These are phyloP conservation scores for Peronosclerospora sorghi DNA, from an alignment of 352 stramenopile genomes.

Conservation along the genomic window DNA sequence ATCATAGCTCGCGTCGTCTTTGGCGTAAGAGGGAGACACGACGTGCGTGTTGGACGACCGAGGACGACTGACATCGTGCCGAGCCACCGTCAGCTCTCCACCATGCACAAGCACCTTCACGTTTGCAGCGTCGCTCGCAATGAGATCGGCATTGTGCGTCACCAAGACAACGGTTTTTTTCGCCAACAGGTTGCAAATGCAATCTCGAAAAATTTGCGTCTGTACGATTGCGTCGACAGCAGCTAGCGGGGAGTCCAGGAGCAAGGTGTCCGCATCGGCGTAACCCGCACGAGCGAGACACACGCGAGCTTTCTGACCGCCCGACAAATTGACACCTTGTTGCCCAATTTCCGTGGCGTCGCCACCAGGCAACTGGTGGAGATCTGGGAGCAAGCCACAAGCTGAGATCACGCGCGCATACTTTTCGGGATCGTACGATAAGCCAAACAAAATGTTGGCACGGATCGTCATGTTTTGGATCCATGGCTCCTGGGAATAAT, in stretches of 20 bases:
- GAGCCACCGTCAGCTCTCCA: constrained; percentile 9
- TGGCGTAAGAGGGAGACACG: neutral
- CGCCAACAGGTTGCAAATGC: constrained; percentile 20
- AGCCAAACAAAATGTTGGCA: constrained; percentile 91
- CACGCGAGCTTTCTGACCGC: constrained; percentile 86
- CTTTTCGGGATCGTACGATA: constrained; percentile 29
- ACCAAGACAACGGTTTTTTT: constrained; percentile 80
- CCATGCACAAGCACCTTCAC: constrained; percentile 19
- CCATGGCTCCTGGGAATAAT: constrained; percentile 82
- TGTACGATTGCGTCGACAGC: constrained; percentile 91
- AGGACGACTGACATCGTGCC: constrained; percentile 2
- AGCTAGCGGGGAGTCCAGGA: constrained; percentile 88
- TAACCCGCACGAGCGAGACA: constrained; percentile 56
- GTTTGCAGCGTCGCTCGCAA: constrained; percentile 21
- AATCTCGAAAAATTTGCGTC: constrained; percentile 74
- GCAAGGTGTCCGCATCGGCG: constrained; percentile 23
- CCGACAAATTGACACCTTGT: constrained; percentile 89
- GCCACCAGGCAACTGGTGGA: constrained; percentile 71
- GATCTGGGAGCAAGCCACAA: constrained; percentile 78
- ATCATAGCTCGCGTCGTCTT: constrained; percentile 3
- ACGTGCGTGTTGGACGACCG: constrained; percentile 5
- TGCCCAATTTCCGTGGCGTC: constrained; percentile 92
- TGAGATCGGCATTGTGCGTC: constrained; percentile 81
- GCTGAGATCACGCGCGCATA: constrained; percentile 48
- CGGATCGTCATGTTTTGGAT: constrained; percentile 91